phyloP scores from a whole-genome alignment of 2,329 filamentous ascomycete species.

The Alternaria ethzedia region DNA sequence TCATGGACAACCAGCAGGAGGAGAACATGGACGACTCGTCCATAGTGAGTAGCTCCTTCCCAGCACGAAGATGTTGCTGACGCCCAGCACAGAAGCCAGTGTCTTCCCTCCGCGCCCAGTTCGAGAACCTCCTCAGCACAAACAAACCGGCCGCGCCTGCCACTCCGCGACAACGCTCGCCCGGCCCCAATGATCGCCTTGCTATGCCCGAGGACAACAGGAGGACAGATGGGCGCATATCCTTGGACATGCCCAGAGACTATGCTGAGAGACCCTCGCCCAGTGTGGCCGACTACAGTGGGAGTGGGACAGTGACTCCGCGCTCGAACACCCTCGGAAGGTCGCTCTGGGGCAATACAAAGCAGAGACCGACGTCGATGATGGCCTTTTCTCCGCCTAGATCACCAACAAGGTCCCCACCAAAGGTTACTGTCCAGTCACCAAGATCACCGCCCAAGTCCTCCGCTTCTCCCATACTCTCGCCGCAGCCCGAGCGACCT shows the following conservation, averaged over 20 bases:
- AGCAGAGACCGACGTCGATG: slow-evolving; percentile 57
- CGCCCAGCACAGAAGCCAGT: slow-evolving; percentile 69
- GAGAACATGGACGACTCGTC: slow-evolving; percentile 78
- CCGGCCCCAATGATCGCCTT: slow-evolving; percentile 42
- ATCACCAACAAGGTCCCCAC: slow-evolving; percentile 60
- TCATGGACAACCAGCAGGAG: slow-evolving; percentile 47
- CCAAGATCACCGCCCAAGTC: slow-evolving; percentile 70
- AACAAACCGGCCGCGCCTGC: slow-evolving; percentile 35
- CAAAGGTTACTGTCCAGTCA: slow-evolving; percentile 72
- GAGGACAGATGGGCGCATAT: slow-evolving; percentile 46
- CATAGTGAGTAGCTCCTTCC: slow-evolving; percentile 61
- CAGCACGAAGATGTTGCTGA: slow-evolving; percentile 15
- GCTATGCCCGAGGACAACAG: slow-evolving; percentile 36
- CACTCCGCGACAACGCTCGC: slow-evolving; percentile 36
- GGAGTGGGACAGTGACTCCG: slow-evolving; percentile 39
- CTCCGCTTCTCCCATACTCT: slow-evolving; percentile 35
- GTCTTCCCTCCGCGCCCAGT: slow-evolving; percentile 79
- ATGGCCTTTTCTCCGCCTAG: slow-evolving; percentile 55
- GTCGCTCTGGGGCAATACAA: slow-evolving; percentile 44
- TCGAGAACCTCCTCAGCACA: slow-evolving; percentile 73
- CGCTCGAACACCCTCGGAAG: slow-evolving; percentile 42
- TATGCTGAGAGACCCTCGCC: slow-evolving; percentile 29
- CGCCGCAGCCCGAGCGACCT: slow-evolving; percentile 43
- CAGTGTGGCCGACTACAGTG: slow-evolving; percentile 47
- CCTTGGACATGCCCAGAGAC: slow-evolving; percentile 51